Conservation (phyloP, 495 filamentous ascomycete species). For the Friedmanniomyces simplex region DNA sequence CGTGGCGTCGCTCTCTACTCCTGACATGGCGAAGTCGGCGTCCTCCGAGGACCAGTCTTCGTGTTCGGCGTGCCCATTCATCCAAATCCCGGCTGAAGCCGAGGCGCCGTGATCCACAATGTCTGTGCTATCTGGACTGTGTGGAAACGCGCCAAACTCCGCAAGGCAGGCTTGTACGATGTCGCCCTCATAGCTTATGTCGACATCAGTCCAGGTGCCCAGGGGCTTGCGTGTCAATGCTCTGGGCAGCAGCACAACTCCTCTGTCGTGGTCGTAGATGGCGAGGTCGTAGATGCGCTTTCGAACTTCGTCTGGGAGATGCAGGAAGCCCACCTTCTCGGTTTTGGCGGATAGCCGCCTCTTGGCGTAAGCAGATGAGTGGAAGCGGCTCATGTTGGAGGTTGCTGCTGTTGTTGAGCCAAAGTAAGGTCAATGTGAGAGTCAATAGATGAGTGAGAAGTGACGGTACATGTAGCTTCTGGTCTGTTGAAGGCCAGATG, state of each 20-base stretch:
- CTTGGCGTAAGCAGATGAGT: not conserved
- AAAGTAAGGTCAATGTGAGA: too few species aligned
- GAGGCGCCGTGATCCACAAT: too few species aligned
- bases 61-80: too few species aligned
- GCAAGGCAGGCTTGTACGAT: not conserved
- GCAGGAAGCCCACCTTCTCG: not conserved
- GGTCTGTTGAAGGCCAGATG: too few species aligned
- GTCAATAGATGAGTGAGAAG: too few species aligned
- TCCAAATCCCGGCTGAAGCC: too few species aligned
- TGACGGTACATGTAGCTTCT: too few species aligned
- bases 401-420: too few species aligned
- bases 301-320: not conserved
- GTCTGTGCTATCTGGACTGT: too few species aligned
- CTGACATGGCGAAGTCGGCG: too few species aligned
- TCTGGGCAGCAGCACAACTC: not conserved
- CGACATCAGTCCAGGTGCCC: not conserved
- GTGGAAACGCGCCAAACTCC: not conserved
- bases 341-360: not conserved
- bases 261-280: slow-evolving; percentile 1
- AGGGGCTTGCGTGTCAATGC: not conserved
- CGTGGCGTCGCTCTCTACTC: too few species aligned
- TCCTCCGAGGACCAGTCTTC: too few species aligned
- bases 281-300: slow-evolving; percentile 2
- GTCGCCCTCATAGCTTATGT: not conserved
- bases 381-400: not conserved